A percentile compares a stretch with the other conserved stretches of the same genome.
phyloP scores from a whole-genome alignment of 2,329 filamentous ascomycete genomes.

The Apiospora koreana region DNA sequence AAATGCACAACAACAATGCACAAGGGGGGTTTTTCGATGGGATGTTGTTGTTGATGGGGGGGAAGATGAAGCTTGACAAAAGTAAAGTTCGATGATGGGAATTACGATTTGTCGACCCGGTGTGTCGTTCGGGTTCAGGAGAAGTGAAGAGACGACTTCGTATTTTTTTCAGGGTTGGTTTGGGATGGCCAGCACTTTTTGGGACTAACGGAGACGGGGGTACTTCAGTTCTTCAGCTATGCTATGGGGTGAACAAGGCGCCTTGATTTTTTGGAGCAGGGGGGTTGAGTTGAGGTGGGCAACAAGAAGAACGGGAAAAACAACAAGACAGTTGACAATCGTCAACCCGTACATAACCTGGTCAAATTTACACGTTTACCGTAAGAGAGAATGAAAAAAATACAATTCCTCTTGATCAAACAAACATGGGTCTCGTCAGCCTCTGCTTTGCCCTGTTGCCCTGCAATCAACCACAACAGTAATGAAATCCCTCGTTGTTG shows the following conservation, averaged over 20 bases:
- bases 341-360: not conserved
- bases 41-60: not conserved
- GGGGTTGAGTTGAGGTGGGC: not conserved
- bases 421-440: not conserved
- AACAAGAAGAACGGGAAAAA: not conserved
- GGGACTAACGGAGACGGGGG: constrained; percentile 9
- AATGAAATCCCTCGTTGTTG: not conserved
- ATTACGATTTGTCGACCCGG: constrained; percentile 9
- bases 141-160: constrained; percentile 10
- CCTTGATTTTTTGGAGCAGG: constrained; percentile 8
- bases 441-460: not conserved
- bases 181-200: constrained; percentile 9
- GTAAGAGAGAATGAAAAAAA: not conserved
- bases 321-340: not conserved
- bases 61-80: constrained; percentile 7
- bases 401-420: not conserved
- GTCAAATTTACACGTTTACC: not conserved
- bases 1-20: constrained; percentile 6
- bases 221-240: not conserved
- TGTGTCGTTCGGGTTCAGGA: constrained; percentile 8
- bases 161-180: constrained; percentile 10
- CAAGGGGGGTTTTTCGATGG: not conserved
- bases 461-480: not conserved
- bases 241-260: constrained; percentile 1
- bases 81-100: constrained; percentile 10